Percentiles rank a stretch among this genome's conserved stretches.
Conservation (phyloP, 768 basidiomycete genomes). For the Lyophyllum atratum region DNA sequence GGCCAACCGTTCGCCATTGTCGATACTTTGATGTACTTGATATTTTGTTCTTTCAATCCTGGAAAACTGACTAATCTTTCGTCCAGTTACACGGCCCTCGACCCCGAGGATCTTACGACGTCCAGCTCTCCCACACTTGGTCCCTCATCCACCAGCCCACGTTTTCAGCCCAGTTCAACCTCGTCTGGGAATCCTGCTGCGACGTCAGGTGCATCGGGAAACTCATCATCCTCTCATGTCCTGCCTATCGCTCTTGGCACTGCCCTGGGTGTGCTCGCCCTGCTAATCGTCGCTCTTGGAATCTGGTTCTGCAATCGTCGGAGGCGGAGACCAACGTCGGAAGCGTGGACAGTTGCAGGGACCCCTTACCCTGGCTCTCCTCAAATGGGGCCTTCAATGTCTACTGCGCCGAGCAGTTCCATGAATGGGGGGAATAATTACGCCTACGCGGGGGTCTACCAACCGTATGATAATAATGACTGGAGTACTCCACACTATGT, state of each 20-base stretch:
- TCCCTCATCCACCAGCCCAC: constrained; percentile 7
- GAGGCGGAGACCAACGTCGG: constrained; percentile 29
- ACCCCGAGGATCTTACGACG: constrained; percentile 18
- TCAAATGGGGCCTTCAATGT: constrained; percentile 4
- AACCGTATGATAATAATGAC: neutral
- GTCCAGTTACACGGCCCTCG: constrained; percentile 25
- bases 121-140: constrained; percentile 1
- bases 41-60: neutral
- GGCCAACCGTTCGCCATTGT: constrained; percentile 38
- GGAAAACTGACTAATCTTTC: neutral
- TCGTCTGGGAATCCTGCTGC: constrained; percentile 14
- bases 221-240: constrained; percentile 21
- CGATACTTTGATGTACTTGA: constrained; percentile 39
- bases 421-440: constrained; percentile 4
- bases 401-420: neutral
- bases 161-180: constrained; percentile 8
- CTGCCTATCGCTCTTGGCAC: constrained; percentile 35
- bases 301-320: constrained; percentile 31
- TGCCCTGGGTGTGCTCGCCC: constrained; percentile 31
- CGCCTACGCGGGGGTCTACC: neutral
- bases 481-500: constrained; percentile 1
- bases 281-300: constrained; percentile 26
- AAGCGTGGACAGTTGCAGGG: constrained; percentile 37
- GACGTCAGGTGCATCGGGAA: constrained; percentile 18
- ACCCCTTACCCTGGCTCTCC: constrained; percentile 13